These are phyloP conservation scores for Meyerozyma guilliermondii DNA, from an alignment of 1,139 yeast species.

Conservation along the genomic window DNA sequence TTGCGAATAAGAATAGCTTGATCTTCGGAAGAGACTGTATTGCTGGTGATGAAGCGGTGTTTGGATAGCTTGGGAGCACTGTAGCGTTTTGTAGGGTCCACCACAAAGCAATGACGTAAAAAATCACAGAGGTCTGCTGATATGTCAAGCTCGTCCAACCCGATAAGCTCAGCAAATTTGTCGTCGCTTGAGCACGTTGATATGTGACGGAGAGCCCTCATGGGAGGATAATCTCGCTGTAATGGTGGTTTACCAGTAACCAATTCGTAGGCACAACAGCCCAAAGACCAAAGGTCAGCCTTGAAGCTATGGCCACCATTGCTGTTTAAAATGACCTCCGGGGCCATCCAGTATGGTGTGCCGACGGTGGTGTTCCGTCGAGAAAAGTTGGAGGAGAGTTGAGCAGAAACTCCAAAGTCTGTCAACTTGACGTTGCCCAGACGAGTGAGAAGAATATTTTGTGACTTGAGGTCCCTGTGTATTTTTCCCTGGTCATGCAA, in stretches of 20 bases:
- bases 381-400: conserved; percentile 70
- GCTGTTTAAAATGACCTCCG: conserved; percentile 85
- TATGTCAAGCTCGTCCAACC: conserved; percentile 19
- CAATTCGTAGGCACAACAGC: conserved; percentile 82
- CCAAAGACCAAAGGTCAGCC: conserved; percentile 96
- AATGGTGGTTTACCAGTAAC: conserved; percentile 84
- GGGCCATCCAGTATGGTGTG: conserved; percentile 99
- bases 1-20: conserved; percentile 21
- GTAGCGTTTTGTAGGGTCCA: conserved; percentile 56
- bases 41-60: conserved; percentile 49
- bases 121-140: conserved; percentile 46
- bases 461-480: conserved; percentile 85
- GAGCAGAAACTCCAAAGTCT: conserved; percentile 95
- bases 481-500: conserved; percentile 76
- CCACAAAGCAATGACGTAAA: conserved; percentile 56
- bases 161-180: conserved; percentile 32
- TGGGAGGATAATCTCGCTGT: conserved; percentile 62
- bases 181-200: conserved; percentile 31
- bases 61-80: conserved; percentile 54
- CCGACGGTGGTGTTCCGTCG: conserved; percentile 91
- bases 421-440: conserved; percentile 84
- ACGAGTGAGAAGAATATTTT: conserved; percentile 65
- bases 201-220: conserved; percentile 63
- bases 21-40: conserved; percentile 10
- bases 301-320: conserved; percentile 71